Conservation (phyloP, 371 early-diverging fungal species). For the Mucor piriformis region DNA sequence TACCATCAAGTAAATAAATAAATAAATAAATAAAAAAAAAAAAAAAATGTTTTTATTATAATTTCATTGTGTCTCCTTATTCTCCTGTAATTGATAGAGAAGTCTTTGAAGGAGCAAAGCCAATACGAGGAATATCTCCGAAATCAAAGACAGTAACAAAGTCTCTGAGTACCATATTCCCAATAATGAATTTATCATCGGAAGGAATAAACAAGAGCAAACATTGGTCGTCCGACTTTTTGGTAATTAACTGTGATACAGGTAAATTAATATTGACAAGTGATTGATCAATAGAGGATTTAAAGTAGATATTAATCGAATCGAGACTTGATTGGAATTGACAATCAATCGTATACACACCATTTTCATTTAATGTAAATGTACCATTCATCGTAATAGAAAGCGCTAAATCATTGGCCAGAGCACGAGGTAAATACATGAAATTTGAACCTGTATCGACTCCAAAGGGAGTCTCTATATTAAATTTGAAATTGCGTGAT, state of each 20-base stretch:
- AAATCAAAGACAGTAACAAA: constrained; percentile 49
- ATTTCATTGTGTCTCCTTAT: not conserved
- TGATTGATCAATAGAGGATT: not conserved
- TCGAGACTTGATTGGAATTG: constrained; percentile 6
- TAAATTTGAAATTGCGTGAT: constrained; percentile 25
- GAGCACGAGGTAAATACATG: constrained; percentile 37
- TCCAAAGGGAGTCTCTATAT: constrained; percentile 19
- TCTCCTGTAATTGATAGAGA: not conserved
- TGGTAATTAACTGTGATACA: constrained; percentile 20
- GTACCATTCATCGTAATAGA: constrained; percentile 12
- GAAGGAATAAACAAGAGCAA: constrained; percentile 34
- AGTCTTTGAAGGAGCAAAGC: constrained; percentile 35
- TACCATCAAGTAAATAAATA: not conserved
- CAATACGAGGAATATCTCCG: constrained; percentile 37
- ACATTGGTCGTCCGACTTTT: constrained; percentile 29
- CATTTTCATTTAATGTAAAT: not conserved
- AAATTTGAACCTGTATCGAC: constrained; percentile 53
- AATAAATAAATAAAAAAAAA: not conserved
- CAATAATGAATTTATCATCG: constrained; percentile 32
- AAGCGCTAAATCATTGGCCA: constrained; percentile 31
- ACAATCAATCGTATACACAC: constrained; percentile 33
- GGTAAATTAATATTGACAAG: constrained; percentile 6
- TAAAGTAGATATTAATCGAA: constrained; percentile 26
- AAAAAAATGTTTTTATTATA: not conserved
- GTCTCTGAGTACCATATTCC: constrained; percentile 43